Percentiles rank a stretch among this genome's conserved stretches.
Conservation (phyloP, 2,329 filamentous ascomycete genomes). For the Colletotrichum sp. region DNA sequence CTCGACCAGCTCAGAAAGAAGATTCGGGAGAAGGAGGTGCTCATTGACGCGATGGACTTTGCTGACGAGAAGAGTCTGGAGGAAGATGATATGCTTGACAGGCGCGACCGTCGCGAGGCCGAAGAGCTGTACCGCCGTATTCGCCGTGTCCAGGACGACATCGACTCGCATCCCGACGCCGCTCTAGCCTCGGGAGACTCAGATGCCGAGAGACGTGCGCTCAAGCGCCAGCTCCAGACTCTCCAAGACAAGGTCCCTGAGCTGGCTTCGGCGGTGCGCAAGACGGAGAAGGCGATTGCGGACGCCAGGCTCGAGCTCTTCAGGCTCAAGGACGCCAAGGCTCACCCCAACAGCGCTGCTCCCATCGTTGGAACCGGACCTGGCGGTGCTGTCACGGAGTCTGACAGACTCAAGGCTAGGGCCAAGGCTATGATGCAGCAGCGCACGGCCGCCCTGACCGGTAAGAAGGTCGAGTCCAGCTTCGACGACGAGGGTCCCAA, state of each 20-base stretch:
- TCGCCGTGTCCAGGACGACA: constrained; percentile 89
- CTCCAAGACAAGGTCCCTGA: constrained; percentile 90
- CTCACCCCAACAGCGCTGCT: constrained; percentile 79
- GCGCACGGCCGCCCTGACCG: constrained; percentile 88
- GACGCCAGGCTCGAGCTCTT: constrained; percentile 93
- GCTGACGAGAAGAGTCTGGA: constrained; percentile 89
- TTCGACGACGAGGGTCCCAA: constrained; percentile 83
- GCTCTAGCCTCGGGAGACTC: constrained; percentile 74
- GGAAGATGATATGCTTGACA: constrained; percentile 90
- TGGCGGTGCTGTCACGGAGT: constrained; percentile 88
- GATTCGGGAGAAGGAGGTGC: constrained; percentile 90
- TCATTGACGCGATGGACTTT: constrained; percentile 96
- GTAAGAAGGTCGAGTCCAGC: constrained; percentile 73
- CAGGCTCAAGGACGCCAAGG: constrained; percentile 90
- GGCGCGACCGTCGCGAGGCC: constrained; percentile 87
- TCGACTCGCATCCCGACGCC: constrained; percentile 87
- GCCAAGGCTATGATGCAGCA: constrained; percentile 99
- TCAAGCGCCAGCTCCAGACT: constrained; percentile 89
- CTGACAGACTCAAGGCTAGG: constrained; percentile 90
- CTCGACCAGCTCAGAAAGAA: constrained; percentile 91
- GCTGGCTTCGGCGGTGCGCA: constrained; percentile 88
- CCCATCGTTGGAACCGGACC: constrained; percentile 91
- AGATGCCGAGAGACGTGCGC: constrained; percentile 82
- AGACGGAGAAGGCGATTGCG: constrained; percentile 89
- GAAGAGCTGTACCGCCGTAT: constrained; percentile 95